Evolutionary conservation across 23 red algal genomes (phyloP).

Genomic region (Gracilaria gracilis): DNA sequence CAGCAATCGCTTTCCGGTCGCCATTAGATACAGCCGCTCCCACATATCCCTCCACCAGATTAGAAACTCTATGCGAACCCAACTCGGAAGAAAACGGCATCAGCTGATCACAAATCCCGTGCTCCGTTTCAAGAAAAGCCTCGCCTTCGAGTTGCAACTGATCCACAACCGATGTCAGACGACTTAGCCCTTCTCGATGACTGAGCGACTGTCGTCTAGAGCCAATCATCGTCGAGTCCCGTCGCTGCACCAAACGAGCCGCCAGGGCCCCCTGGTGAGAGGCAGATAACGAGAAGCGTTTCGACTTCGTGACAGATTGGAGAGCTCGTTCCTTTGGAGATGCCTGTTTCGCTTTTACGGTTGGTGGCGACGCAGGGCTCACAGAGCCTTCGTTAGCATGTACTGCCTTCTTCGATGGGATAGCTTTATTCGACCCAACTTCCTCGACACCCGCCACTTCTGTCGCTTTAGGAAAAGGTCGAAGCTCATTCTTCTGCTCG

Average conservation of each 20-base stretch:
- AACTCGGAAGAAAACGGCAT: neutral
- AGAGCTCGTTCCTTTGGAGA: neutral
- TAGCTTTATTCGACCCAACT: neutral
- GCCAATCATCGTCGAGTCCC: neutral
- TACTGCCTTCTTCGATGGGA: neutral
- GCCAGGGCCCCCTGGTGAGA: neutral
- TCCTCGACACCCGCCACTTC: neutral
- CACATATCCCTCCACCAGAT: neutral
- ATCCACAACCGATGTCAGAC: conserved; percentile 15
- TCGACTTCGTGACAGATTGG: neutral
- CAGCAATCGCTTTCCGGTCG: conserved; percentile 2
- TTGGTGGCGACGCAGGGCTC: neutral
- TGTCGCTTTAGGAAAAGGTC: neutral
- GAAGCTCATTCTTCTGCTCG: neutral
- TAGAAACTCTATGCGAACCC: neutral
- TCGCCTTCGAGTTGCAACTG: conserved; percentile 13
- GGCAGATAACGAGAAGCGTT: neutral
- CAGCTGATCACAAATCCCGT: neutral
- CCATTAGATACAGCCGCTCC: neutral
- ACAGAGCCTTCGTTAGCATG: neutral
- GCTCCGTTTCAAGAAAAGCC: neutral
- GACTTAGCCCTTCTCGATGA: conserved; percentile 6
- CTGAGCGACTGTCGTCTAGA: neutral
- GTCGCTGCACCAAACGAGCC: neutral
- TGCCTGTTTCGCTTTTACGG: neutral